A percentile compares a stretch with the other conserved stretches of the same genome.
Conservation (phyloP, 768 basidiomycete genomes). For the Mycena venus region DNA sequence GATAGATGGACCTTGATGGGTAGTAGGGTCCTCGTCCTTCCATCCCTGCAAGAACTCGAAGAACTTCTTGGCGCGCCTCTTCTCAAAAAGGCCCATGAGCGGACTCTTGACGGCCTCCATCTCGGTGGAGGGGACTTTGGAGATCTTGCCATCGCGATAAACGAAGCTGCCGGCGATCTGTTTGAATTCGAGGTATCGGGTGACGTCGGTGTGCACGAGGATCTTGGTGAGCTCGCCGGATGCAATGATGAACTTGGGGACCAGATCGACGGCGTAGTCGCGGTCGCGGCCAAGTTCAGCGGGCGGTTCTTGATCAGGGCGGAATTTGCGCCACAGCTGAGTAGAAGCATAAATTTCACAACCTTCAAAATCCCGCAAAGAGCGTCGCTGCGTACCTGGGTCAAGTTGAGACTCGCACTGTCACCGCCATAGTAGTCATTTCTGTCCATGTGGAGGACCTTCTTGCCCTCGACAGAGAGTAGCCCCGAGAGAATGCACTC, state of each 20-base stretch:
- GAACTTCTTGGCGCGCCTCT: conserved; percentile 97
- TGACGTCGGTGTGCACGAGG: conserved; percentile 98
- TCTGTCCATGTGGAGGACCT: conserved; percentile 98
- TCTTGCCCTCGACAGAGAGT: conserved; percentile 99
- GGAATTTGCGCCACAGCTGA: conserved; percentile 97
- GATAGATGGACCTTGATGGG: conserved; percentile 86
- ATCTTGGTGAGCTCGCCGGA: conserved; percentile 98
- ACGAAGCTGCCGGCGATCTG: conserved; percentile 99
- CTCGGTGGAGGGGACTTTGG: conserved; percentile 97
- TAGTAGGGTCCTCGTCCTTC: conserved; percentile 95
- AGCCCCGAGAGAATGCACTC: conserved; percentile 99
- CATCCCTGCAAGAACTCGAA: conserved; percentile 96
- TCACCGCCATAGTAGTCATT: conserved; percentile 99
- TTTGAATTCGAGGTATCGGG: conserved; percentile 99
- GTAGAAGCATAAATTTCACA: conserved; percentile 31
- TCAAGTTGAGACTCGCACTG: conserved; percentile 95
- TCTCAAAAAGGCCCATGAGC: conserved; percentile 99
- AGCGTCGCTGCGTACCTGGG: conserved; percentile 75
- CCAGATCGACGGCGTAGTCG: conserved; percentile 97
- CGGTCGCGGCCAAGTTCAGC: conserved; percentile 93
- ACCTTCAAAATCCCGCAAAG: conserved; percentile 15
- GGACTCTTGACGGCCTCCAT: conserved; percentile 96
- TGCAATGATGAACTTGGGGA: conserved; percentile 99
- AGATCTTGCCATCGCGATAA: conserved; percentile 95
- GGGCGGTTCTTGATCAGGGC: conserved; percentile 80